These are phyloP conservation scores for Dittrichia graveolens DNA, from an alignment of 129 eudicot genomes.

Conservation along the genomic window DNA sequence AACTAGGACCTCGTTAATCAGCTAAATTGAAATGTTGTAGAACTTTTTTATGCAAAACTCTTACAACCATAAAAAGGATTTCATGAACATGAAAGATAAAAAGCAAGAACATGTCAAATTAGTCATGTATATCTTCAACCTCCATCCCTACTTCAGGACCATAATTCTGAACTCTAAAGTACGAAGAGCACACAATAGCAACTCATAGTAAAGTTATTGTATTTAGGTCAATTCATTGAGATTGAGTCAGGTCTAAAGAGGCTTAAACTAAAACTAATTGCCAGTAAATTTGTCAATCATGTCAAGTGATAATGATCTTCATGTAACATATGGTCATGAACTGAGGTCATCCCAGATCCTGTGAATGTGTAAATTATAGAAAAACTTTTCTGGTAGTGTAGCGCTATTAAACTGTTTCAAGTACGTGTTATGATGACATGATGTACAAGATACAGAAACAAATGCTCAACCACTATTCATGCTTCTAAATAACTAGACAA, in stretches of 20 bases:
- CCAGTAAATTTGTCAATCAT: background rate
- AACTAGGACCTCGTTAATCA: background rate
- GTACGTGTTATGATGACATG: background rate
- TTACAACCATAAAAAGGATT: background rate
- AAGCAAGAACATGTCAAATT: background rate
- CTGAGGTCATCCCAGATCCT: background rate
- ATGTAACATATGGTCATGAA: slow-evolving; percentile 9
- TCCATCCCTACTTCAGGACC: slow-evolving; percentile 7
- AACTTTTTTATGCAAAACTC: background rate
- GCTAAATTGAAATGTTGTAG: slow-evolving; percentile 15
- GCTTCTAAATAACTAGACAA: too few species aligned
- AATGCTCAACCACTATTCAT: background rate
- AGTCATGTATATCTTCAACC: background rate
- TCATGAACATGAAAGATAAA: background rate
- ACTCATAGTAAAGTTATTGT: background rate
- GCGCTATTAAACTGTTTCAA: background rate
- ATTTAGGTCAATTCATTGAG: background rate
- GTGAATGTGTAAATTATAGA: background rate
- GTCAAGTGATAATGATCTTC: background rate
- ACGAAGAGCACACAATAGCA: slow-evolving; percentile 1
- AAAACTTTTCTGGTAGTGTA: background rate
- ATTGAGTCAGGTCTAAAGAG: background rate
- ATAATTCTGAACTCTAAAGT: background rate
- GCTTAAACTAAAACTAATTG: slow-evolving; percentile 3
- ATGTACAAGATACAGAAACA: background rate